phyloP scores from a whole-genome alignment of 2,329 filamentous ascomycete species.

The Aspergillus nomiae region DNA sequence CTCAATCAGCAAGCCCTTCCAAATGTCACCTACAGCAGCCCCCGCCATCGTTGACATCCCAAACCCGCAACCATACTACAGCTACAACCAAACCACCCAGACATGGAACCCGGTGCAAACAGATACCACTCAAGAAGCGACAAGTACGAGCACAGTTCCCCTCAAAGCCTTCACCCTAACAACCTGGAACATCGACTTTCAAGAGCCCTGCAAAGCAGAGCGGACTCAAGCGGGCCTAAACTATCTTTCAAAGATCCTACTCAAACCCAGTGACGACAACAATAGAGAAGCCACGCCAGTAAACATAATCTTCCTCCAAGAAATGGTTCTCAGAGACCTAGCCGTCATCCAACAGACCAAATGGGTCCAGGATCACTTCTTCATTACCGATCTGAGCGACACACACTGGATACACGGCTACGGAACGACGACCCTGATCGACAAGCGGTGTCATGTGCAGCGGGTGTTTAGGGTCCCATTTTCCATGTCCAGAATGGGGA shows the following conservation, averaged over 20 bases:
- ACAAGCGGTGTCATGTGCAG: conserved; percentile 48
- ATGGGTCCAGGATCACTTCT: conserved; percentile 54
- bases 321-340: conserved; percentile 53
- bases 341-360: conserved; percentile 43
- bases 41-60: not conserved
- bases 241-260: conserved; percentile 39
- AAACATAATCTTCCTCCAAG: conserved; percentile 54
- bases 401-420: conserved; percentile 52
- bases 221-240: conserved; percentile 46
- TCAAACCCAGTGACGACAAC: conserved; percentile 13
- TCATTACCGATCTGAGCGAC: conserved; percentile 50
- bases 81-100: not conserved
- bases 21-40: not conserved
- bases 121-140: not conserved
- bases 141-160: too few relatives aligned
- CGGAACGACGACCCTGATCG: conserved; percentile 57
- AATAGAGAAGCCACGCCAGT: conserved; percentile 28
- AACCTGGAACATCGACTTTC: conserved; percentile 55
- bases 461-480: conserved; percentile 56
- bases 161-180: conserved; percentile 35
- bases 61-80: conserved; percentile 11
- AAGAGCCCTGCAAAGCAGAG: conserved; percentile 37
- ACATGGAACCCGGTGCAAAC: conserved; percentile 4
- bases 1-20: not conserved
- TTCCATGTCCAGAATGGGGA: conserved; percentile 50